Percentiles rank a stretch among this genome's conserved stretches.
Evolutionary conservation across 2,329 filamentous ascomycete genomes (phyloP).

Genomic region (Parascedosporium putredinis): DNA sequence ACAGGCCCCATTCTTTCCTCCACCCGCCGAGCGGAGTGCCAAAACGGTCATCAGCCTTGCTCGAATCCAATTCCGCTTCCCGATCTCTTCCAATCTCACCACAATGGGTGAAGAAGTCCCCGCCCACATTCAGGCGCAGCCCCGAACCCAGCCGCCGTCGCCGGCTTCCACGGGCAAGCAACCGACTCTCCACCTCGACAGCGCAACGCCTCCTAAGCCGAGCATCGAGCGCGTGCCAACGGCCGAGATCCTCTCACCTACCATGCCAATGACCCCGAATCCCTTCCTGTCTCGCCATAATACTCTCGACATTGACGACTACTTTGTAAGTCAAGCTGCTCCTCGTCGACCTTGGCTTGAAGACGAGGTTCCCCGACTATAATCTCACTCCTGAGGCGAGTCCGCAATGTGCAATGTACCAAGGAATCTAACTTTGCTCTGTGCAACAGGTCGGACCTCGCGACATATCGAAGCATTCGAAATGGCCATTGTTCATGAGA

Average conservation of each 20-base stretch:
- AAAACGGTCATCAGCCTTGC: too few relatives aligned
- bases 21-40: too few relatives aligned
- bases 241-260: slow-evolving; percentile 7
- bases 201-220: neutral
- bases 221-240: slow-evolving; percentile 1
- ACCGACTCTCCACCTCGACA: neutral
- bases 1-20: too few relatives aligned
- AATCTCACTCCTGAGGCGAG: neutral
- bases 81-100: neutral
- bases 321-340: slow-evolving; percentile 10
- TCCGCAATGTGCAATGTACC: too few relatives aligned
- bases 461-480: slow-evolving; percentile 62
- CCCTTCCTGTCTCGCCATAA: neutral
- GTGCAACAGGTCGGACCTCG: slow-evolving; percentile 40
- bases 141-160: neutral
- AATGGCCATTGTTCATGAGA: slow-evolving; percentile 66
- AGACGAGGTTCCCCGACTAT: too few relatives aligned
- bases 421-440: too few relatives aligned
- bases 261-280: neutral
- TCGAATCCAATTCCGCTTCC: too few relatives aligned
- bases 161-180: neutral
- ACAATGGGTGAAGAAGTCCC: neutral
- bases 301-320: slow-evolving; percentile 12
- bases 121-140: neutral
- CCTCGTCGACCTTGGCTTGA: neutral